Conservation (phyloP, 768 basidiomycete species). For the Tricholoma bakamatsutake region DNA sequence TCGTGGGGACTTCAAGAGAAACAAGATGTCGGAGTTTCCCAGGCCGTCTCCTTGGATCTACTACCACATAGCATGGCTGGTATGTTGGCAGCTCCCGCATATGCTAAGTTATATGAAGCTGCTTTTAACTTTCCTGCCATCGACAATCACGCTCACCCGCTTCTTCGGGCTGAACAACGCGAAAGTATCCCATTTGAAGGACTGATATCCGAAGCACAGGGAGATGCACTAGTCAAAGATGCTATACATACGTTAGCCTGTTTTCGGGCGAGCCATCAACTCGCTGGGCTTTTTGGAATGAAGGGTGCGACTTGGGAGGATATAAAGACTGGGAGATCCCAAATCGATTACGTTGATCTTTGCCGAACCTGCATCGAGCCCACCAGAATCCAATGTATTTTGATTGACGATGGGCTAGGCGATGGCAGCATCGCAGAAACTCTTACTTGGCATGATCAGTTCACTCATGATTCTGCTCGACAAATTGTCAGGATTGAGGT, state of each 20-base stretch:
- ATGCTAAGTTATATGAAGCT: not conserved
- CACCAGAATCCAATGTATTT: slow-evolving; percentile 58
- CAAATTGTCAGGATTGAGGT: slow-evolving; percentile 66
- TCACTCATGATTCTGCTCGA: slow-evolving; percentile 45
- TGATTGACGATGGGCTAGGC: slow-evolving; percentile 71
- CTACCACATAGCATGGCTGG: not conserved
- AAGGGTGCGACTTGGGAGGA: slow-evolving; percentile 48
- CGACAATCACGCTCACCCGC: slow-evolving; percentile 78
- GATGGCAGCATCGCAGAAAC: slow-evolving; percentile 40
- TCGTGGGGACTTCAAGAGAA: slow-evolving; percentile 11
- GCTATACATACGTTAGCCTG: slow-evolving; percentile 52
- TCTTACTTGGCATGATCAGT: slow-evolving; percentile 58
- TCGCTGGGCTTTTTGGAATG: slow-evolving; percentile 46
- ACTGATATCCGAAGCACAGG: slow-evolving; percentile 58
- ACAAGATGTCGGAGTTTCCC: slow-evolving; percentile 14
- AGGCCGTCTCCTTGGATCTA: not conserved
- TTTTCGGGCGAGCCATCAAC: slow-evolving; percentile 49
- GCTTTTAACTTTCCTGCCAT: slow-evolving; percentile 46
- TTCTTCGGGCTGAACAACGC: slow-evolving; percentile 45
- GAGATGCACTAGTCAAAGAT: slow-evolving; percentile 44
- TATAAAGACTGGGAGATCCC: slow-evolving; percentile 41
- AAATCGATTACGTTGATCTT: slow-evolving; percentile 47
- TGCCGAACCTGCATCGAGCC: slow-evolving; percentile 50
- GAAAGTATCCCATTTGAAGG: slow-evolving; percentile 52
- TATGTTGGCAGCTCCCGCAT: not conserved